These are phyloP conservation scores for Kingdonia uniflora DNA, from an alignment of 164 flowering plant genomes.

Conservation along the genomic window DNA sequence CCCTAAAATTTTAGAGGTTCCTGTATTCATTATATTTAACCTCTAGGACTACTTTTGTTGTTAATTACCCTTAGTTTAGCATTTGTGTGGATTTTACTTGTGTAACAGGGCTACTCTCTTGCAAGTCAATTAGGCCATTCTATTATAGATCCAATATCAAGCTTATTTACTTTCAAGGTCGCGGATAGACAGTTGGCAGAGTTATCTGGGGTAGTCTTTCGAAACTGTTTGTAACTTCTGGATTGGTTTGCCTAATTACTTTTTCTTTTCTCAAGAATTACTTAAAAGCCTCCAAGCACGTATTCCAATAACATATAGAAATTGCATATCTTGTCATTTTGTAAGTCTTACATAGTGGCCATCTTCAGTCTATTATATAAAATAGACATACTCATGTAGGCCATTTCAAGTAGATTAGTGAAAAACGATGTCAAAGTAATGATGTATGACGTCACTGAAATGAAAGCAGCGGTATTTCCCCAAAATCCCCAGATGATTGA, in stretches of 20 bases:
- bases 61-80: no score
- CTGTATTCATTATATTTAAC: background rate
- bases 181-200: slow-evolving; percentile 52
- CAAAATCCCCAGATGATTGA: no score
- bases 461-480: no score
- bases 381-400: no score
- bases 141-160: slow-evolving; percentile 76
- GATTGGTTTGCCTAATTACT: background rate
- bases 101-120: slow-evolving; percentile 57
- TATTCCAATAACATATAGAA: no score
- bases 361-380: no score
- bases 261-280: no score
- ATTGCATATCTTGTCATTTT: no score
- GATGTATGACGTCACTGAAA: no score
- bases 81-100: slow-evolving; percentile 2
- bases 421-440: no score
- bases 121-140: slow-evolving; percentile 93
- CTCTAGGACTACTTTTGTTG: background rate
- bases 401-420: no score
- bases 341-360: no score
- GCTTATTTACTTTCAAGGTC: slow-evolving; percentile 90
- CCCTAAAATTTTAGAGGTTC: background rate
- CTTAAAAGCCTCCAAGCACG: background rate
- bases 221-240: background rate
- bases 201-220: slow-evolving; percentile 67